Conservation (phyloP, 331 rosid species). For the Malus hybrid region DNA sequence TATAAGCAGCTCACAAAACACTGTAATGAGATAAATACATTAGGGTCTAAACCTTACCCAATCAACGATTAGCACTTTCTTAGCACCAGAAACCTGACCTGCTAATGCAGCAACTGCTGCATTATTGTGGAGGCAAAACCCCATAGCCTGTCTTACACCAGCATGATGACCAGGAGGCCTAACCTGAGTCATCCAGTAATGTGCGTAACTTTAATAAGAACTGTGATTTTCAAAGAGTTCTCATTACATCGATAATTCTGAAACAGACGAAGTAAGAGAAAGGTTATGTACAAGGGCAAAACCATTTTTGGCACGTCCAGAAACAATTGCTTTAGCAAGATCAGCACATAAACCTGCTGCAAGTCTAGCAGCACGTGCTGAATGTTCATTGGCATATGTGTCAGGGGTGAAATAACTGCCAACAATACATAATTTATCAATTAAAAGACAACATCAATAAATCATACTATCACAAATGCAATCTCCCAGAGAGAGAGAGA, state of each 20-base stretch:
- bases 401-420: conserved; percentile 90
- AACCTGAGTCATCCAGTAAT: conserved; percentile 50
- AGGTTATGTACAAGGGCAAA: conserved; percentile 70
- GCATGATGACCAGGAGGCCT: conserved; percentile 99
- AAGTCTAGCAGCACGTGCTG: conserved; percentile 92
- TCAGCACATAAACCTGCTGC: conserved; percentile 97
- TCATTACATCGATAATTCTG: neutral
- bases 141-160: conserved; percentile 87
- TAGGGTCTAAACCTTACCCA: conserved; percentile 57
- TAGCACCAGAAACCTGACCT: conserved; percentile 93
- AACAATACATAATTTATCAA: conserved; percentile 23
- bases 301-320: conserved; percentile 86
- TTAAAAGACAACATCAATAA: neutral
- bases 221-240: neutral
- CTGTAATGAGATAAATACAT: neutral
- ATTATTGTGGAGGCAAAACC: conserved; percentile 97
- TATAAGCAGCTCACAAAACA: neutral
- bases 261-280: neutral
- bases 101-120: conserved; percentile 96
- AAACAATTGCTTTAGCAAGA: conserved; percentile 68
- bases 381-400: conserved; percentile 97
- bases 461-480: neutral
- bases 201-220: neutral
- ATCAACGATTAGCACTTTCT: conserved; percentile 86
- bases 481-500: neutral